Evolutionary conservation across 345 rosid genomes (phyloP).

Genomic region (Gossypioides kirkii): DNA sequence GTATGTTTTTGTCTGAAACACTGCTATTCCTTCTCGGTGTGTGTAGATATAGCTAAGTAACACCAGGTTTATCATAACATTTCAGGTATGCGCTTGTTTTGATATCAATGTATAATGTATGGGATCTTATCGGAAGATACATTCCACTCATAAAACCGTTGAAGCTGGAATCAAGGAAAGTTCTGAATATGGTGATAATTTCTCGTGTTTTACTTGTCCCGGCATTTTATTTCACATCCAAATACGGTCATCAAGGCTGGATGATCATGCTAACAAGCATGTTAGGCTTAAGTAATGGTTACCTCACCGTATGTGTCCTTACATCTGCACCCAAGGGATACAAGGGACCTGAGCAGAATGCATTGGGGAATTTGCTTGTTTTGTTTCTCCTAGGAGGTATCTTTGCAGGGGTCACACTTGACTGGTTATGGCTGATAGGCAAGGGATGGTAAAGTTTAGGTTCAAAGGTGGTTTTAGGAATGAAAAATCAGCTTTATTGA

Average conservation of each 20-base stretch:
- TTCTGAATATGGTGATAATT: conserved; percentile 35
- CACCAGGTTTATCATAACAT: background rate
- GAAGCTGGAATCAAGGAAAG: conserved; percentile 54
- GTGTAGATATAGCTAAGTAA: background rate
- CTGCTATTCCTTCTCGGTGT: background rate
- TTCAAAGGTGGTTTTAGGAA: background rate
- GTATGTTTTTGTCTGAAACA: conserved; percentile 29
- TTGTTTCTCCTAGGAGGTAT: conserved; percentile 50
- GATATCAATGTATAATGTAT: conserved; percentile 58
- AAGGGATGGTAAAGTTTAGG: conserved; percentile 44
- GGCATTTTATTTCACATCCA: conserved; percentile 72
- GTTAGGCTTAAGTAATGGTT: conserved; percentile 69
- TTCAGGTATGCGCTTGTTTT: conserved; percentile 73
- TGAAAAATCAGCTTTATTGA: background rate
- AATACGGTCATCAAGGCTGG: conserved; percentile 80
- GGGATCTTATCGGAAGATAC: conserved; percentile 64
- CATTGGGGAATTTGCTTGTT: conserved; percentile 59
- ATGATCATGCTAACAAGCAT: conserved; percentile 71
- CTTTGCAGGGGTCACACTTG: conserved; percentile 50
- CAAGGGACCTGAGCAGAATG: conserved; percentile 75
- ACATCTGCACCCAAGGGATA: conserved; percentile 80
- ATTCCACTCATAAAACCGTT: conserved; percentile 44
- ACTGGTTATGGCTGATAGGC: conserved; percentile 67
- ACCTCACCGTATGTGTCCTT: conserved; percentile 69
- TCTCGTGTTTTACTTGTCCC: conserved; percentile 58